Base-by-base conservation (phyloP, 345 rosid genomes). In the Viola odorata region DNA sequence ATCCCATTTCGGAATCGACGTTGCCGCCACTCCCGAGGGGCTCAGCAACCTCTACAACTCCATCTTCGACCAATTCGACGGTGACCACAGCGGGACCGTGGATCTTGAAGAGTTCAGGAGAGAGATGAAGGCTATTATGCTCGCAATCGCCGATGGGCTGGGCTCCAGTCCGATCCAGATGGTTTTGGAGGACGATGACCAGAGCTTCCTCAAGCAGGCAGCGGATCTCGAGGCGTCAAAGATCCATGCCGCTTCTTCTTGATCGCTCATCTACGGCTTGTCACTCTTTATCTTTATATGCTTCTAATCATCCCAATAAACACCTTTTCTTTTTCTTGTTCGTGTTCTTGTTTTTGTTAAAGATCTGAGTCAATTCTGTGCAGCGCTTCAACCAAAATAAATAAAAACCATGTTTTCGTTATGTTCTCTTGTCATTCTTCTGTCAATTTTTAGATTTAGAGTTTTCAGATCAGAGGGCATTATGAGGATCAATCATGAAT, bases 101-200 rank as follows among this genome's bases (percentile, higher is more conserved):
- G 88, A 84, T 60, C 58, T 67, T 4, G 79, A 75, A 7, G 95
- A 87, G 78, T 87, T 81, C 69, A 72, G 75, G 53, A 57, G 80
- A 3, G 95, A 87, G 81, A 74, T 83, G 78, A 81, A 75, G 84
- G 80, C 78, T 72, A 85, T 87, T 45, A 60, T 85, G 84, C 79
- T 87, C 2, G 95, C 91, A 5, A 83, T 87, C 37, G 91, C 91
- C 3, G 95, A 87, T 11, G 95, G 95, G 0, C 58, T 87, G 4
- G 95, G 95, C 0, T 72, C 80, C 5, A 68, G 57, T 61, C 95
- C 95, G 38, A 85, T 87, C 10, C 85, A 79, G 68, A 87, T 87
- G 95, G 89, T 59, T 32, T 70, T 87, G 0, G 89, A 81, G 56
- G 89, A 85, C 37, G 82, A 65, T 50, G 79, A 73, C 10, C 75